phyloP scores from a whole-genome alignment of 2,329 filamentous ascomycete species.

The Paecilomyces formosus region DNA sequence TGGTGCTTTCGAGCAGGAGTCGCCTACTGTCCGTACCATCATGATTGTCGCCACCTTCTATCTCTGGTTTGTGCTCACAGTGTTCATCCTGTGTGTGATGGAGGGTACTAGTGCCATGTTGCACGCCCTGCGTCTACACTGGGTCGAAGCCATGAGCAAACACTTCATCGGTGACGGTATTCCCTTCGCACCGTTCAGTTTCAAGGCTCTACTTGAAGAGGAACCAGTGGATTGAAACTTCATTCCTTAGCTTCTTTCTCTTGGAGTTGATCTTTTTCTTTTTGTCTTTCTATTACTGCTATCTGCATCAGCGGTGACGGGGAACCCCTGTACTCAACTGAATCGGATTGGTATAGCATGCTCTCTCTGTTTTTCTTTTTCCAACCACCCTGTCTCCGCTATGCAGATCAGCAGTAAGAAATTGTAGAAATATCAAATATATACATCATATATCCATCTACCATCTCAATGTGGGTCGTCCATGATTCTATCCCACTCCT shows the following conservation, averaged over 20 bases:
- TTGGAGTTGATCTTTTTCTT: conserved; percentile 3
- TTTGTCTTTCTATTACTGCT: conserved; percentile 8
- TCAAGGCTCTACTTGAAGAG: conserved; percentile 76
- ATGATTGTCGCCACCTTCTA: conserved; percentile 77
- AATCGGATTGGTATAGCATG: conserved; percentile 4
- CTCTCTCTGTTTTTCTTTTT: neutral
- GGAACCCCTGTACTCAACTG: neutral
- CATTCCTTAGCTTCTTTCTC: conserved; percentile 7
- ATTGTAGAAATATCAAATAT: neutral
- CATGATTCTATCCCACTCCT: neutral
- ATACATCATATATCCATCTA: neutral
- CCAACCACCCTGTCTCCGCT: neutral
- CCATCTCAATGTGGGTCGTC: neutral
- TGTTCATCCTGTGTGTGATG: conserved; percentile 82
- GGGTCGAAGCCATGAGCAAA: conserved; percentile 97
- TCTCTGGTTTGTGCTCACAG: conserved; percentile 81
- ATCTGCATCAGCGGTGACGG: conserved; percentile 6
- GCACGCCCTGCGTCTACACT: conserved; percentile 83
- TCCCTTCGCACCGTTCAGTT: conserved; percentile 83
- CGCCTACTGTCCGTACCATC: conserved; percentile 63
- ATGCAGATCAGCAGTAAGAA: neutral
- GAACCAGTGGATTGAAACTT: conserved; percentile 46
- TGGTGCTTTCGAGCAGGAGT: conserved; percentile 58
- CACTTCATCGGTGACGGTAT: conserved; percentile 88
- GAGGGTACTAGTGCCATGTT: conserved; percentile 95